Base-by-base conservation (phyloP, 2,329 filamentous ascomycete genomes). In the Cryphonectria naterciae region DNA sequence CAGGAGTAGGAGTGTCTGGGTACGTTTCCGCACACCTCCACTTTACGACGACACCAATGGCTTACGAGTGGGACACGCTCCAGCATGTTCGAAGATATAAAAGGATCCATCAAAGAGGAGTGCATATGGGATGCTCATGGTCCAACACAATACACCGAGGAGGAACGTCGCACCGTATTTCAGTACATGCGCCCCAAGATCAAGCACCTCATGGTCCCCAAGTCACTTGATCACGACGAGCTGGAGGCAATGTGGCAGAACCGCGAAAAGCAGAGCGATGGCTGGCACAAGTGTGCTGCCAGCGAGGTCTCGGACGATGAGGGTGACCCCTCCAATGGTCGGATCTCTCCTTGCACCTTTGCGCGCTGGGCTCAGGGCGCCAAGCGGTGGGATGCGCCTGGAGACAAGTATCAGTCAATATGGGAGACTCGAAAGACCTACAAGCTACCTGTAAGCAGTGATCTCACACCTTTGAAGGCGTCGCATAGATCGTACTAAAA, bases 341-440 rank as follows among this genome's bases (percentile, higher is more conserved):
- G 79, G 1, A 81, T 86, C 39, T 81, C 80, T 0, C 82, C 83
- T 1, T 81, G 78, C 70, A 84, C 80, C 0, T 86, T 85, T 69
- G 76, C 79, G 17, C 74, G 77, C 1, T 81, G 79, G 77, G 75
- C 81, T 43, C 74, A 81, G 70, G 82, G 81, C 66, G 77, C 77
- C 52, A 72, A 77, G 72, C 75, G 78, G 68, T 78, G 76, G 76
- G 76, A 81, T 22, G 72, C 67, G 25, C 56, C 58, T 25, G 63
- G 35, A 13, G 69, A 72, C 62, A 68, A 63, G 56, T 63, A 62
- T 68, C 65, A 46, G 22, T 68, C 68, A 17, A 35, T 43, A 4
- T 66, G 54, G 56, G 62, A 72, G 61, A 41, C 52, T 22, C 54
- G 56, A 8, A 66, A 63, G 65, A 49, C 28, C 28, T 66, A 63